Evolutionary conservation across 192 early-diverging fungal species (phyloP).

Genomic region (Cetraspora pellucida): DNA sequence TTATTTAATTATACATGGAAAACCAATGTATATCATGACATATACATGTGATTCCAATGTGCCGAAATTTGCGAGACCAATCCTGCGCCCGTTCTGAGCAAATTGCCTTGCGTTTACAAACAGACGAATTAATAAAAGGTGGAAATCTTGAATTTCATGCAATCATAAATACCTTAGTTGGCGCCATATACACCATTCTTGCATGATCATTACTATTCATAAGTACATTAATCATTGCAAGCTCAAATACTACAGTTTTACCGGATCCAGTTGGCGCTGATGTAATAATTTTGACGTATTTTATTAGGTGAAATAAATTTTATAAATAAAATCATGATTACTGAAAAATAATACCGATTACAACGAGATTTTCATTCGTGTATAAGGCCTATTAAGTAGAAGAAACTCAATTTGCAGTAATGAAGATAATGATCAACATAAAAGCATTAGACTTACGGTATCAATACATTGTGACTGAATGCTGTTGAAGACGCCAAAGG

Average conservation of each 20-base stretch:
- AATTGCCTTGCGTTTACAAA: conserved; percentile 43
- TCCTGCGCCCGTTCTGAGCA: conserved; percentile 62
- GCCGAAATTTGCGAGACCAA: conserved; percentile 62
- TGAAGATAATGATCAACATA: neutral
- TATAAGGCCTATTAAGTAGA: conserved; percentile 29
- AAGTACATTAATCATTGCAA: conserved; percentile 46
- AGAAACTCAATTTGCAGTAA: neutral
- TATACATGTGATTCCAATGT: conserved; percentile 50
- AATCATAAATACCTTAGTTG: conserved; percentile 51
- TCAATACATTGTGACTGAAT: conserved; percentile 46
- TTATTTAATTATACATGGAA: conserved; percentile 14
- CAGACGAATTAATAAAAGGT: neutral
- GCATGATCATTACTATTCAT: conserved; percentile 20
- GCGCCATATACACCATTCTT: conserved; percentile 73
- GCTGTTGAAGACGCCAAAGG: conserved; percentile 36
- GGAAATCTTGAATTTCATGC: neutral
- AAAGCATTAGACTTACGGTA: conserved; percentile 35
- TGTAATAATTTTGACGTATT: neutral
- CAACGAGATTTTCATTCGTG: conserved; percentile 32
- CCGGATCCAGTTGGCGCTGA: conserved; percentile 72
- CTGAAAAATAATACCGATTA: conserved; percentile 41
- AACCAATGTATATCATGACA: neutral
- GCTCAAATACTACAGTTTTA: conserved; percentile 68
- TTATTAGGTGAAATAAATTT: neutral
- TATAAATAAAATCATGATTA: neutral